Percentiles rank a stretch among this genome's conserved stretches.
phyloP scores from a whole-genome alignment of 257 asterid genomes.

The Anisodus acutangulus region DNA sequence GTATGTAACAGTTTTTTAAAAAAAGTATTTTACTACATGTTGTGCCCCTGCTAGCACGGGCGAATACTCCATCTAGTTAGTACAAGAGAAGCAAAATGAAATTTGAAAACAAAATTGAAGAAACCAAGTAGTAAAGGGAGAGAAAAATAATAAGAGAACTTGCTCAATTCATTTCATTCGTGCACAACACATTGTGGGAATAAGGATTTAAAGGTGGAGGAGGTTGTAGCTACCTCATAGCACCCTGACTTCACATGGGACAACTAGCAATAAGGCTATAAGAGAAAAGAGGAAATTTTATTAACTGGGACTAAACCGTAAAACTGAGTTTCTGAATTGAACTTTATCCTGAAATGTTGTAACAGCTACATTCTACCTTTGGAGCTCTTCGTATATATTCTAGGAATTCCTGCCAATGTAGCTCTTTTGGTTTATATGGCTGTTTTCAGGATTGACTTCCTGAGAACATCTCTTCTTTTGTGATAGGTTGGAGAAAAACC shows the following conservation, averaged over 20 bases:
- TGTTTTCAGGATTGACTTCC: background rate
- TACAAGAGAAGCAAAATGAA: too few species aligned
- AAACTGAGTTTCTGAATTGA: background rate
- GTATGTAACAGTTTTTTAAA: too few species aligned
- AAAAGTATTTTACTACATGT: too few species aligned
- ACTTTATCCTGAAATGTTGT: slow-evolving; percentile 2
- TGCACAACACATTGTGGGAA: background rate
- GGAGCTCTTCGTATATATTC: background rate
- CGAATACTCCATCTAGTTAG: too few species aligned
- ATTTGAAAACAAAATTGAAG: background rate
- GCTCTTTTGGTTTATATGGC: background rate
- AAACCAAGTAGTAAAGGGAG: background rate
- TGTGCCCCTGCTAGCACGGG: too few species aligned
- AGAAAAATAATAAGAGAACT: background rate
- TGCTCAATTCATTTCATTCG: slow-evolving; percentile 13
- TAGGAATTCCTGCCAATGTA: background rate
- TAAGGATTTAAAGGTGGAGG: background rate
- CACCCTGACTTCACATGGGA: background rate
- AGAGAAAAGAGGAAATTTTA: slow-evolving; percentile 1
- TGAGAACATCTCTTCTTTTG: slow-evolving; percentile 12
- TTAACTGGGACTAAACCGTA: background rate
- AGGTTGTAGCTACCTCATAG: background rate
- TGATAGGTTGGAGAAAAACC: slow-evolving; percentile 21
- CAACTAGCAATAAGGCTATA: background rate
- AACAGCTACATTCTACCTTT: background rate